Conservation (phyloP, 192 early-diverging fungal species). For the Coemansia guatemalensis region DNA sequence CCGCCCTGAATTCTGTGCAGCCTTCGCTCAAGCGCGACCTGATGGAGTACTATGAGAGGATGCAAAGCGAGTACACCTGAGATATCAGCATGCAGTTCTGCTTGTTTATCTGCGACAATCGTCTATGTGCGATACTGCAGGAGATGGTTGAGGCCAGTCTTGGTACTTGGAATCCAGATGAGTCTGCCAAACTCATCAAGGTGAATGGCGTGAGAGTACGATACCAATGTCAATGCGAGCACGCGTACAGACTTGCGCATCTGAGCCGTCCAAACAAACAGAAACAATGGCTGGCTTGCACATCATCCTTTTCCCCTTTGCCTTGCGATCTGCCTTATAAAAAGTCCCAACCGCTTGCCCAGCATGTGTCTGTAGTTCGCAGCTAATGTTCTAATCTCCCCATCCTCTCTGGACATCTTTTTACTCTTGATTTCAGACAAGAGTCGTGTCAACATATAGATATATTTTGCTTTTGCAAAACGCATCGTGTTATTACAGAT, state of each 20-base stretch:
- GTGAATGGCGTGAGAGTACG: background rate
- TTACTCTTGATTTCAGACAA: background rate
- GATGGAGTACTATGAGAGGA: conserved; percentile 57
- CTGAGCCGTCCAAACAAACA: background rate
- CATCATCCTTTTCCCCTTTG: background rate
- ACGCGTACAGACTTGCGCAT: background rate
- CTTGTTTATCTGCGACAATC: background rate
- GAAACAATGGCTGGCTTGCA: background rate
- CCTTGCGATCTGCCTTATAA: background rate
- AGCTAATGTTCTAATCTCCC: background rate
- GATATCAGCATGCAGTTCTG: background rate
- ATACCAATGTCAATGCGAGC: too few relatives aligned
- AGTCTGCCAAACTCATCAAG: background rate
- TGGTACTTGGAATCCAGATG: background rate
- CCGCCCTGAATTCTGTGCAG: conserved; percentile 56
- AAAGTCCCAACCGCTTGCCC: background rate
- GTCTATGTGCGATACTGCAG: background rate
- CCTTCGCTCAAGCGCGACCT: conserved; percentile 65
- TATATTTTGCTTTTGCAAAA: too few relatives aligned
- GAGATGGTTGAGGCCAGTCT: background rate
- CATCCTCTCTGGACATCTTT: background rate
- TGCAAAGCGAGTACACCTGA: conserved; percentile 23
- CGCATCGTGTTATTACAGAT: too few relatives aligned
- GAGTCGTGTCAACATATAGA: too few relatives aligned
- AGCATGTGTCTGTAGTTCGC: background rate